Base-by-base conservation (phyloP, 2,329 filamentous ascomycete genomes). In the Paecilomyces fulvus region DNA sequence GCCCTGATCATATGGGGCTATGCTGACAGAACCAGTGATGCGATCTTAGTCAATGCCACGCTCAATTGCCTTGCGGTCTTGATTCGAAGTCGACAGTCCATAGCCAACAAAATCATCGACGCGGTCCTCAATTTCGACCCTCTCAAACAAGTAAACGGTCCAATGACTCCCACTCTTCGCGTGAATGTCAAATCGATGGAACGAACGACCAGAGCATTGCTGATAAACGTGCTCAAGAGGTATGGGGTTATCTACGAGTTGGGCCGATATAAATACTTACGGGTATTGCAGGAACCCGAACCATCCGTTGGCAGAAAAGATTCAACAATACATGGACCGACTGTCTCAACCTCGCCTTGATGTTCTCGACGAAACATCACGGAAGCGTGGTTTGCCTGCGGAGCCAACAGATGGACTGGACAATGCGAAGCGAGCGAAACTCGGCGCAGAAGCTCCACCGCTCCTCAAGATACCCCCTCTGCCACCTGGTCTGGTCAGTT, bases 131-230 rank as follows among this genome's bases (percentile, higher is more conserved):
- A 85, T 70, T 99, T 96, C 80, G 96, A 96, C 67, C 94, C 94
- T 0, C 77, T 96, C 49, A 90, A 88, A 72, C 82, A 90, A 61
- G 89, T 88, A 56, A 87, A 84, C 65, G 83, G 84, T 1, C 86
- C 88, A 3, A 83, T 95, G 77, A 92, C 88, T 0, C 82, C 90
- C 2, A 90, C 86, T 67, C 82, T 83, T 52, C 90, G 88, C 64
- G 87, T 99, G 58, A 84, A 92, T 64, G 82, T 95, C 59, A 90
- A 87, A 73, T 97, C 92, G 4, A 94, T 99, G 85, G 92, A 96
- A 72, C 90, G 95, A 69, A 99, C 94, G 23, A 89, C 89, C 2
- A 84, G 91, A 65, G 85, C 91, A 63, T 77, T 99, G 51, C 79
- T 97, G 43, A 82, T 92, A 54, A 92, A 96, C 72, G 78, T 96